phyloP scores from a whole-genome alignment of 805 yeast species.

The Komagataella populi region DNA sequence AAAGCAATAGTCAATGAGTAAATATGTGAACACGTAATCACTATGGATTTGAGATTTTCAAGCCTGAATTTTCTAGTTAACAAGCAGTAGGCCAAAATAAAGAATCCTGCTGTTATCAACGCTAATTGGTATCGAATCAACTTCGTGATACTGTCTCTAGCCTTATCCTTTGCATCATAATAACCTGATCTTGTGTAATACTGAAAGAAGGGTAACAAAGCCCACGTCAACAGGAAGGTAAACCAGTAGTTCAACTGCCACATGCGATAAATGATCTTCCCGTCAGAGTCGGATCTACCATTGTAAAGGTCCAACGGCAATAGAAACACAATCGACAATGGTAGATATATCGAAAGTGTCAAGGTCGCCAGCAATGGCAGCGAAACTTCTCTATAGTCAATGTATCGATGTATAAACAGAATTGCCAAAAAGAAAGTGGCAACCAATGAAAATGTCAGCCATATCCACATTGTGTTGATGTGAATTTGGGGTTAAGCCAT shows the following conservation, averaged over 20 bases:
- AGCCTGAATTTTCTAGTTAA: slow-evolving; percentile 27
- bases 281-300: slow-evolving; percentile 20
- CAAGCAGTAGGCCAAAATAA: slow-evolving; percentile 47
- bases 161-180: slow-evolving; percentile 27
- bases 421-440: neutral
- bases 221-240: slow-evolving; percentile 72
- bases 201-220: slow-evolving; percentile 57
- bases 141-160: slow-evolving; percentile 42
- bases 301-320: slow-evolving; percentile 67
- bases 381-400: neutral
- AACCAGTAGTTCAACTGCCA: slow-evolving; percentile 78
- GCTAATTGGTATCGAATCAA: slow-evolving; percentile 50
- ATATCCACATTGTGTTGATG: neutral
- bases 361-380: slow-evolving; percentile 8
- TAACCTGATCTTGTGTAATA: slow-evolving; percentile 64
- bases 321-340: slow-evolving; percentile 59
- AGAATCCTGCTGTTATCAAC: slow-evolving; percentile 34
- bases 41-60: slow-evolving; percentile 43
- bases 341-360: slow-evolving; percentile 53
- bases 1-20: slow-evolving; percentile 63
- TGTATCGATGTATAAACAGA: neutral
- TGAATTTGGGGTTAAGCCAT: neutral
- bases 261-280: slow-evolving; percentile 31
- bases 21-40: slow-evolving; percentile 66
- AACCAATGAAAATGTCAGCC: neutral